Base-by-base conservation (phyloP, 179 eudicot genomes). In the Drosera spatulata region DNA sequence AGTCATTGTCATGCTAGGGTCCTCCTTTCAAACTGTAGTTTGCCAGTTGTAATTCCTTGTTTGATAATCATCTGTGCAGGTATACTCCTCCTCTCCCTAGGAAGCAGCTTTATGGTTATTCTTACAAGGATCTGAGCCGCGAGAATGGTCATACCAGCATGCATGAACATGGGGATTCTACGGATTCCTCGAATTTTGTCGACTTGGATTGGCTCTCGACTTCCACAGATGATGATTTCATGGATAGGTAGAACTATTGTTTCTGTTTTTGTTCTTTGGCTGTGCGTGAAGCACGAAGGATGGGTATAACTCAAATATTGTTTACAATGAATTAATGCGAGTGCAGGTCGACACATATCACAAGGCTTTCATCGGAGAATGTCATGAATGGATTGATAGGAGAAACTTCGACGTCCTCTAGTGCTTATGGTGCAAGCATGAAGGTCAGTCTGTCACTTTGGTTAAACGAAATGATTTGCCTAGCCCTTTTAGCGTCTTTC, bases 121-220 rank as follows among this genome's bases (percentile, higher is more conserved):
- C 74, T 66, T 84, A 73, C 62, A 76, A 75, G 56, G 90, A 82
- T 38, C 60, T 77, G 22, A 71, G 39, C 59, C 72, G 67, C 44
- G 91, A 76, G 57, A 72, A 75, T 73, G 79, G 81, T 67, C 63
- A 64, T 46, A 51, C 37, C 65, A 73, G 70, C 63, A 73, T 74
- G 62, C 61, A 53, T 40, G 79, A 80, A 60, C 77, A 74, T 47
- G 77, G 79, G 61, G 81, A 77, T 76, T 80, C 83, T 49, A 69
- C 75, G 40, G 72, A 83, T 71, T 81, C 77, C 70, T 83, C 96
- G 41, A 90, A 91, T 71, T 85, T 94, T 76, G 77, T 90, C 39
- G 97, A 85, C 67, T 69, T 80, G 44, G 99, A 91, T 66, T 87
- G 91, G 91, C 74, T 91, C 62, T 94, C 99, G 61, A 85, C 83